Evolutionary conservation across 2,329 filamentous ascomycete species (phyloP).

Genomic region (Aaosphaeria arxii): DNA sequence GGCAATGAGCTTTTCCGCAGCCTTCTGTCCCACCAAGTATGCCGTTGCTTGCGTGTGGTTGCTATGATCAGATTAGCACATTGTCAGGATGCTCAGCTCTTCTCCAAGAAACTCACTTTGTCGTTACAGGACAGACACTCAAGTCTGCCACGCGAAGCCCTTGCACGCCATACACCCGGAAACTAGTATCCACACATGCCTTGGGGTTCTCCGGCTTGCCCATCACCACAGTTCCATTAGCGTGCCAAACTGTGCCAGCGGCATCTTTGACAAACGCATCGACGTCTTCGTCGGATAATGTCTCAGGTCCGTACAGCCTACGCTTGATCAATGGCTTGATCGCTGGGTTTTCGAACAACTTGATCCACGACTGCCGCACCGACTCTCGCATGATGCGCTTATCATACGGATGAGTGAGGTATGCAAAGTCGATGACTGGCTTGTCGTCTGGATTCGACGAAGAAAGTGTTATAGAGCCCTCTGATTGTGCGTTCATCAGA

Average conservation of each 20-base stretch:
- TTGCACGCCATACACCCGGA: conserved; percentile 36
- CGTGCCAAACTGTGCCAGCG: conserved; percentile 35
- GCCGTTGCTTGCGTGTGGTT: conserved; percentile 35
- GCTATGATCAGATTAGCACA: conserved; percentile 41
- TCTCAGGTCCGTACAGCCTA: conserved; percentile 42
- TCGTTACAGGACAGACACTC: conserved; percentile 30
- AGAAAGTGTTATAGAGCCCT: conserved; percentile 52
- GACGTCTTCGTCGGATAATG: conserved; percentile 52
- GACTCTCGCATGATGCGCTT: conserved; percentile 29
- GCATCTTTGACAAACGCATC: conserved; percentile 28
- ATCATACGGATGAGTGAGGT: conserved; percentile 55
- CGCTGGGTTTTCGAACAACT: conserved; percentile 47
- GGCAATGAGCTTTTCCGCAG: conserved; percentile 28
- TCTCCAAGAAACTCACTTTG: conserved; percentile 44
- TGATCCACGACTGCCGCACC: conserved; percentile 39
- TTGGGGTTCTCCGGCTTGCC: conserved; percentile 28
- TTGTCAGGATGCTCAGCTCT: too few relatives aligned
- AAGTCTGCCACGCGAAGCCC: conserved; percentile 40
- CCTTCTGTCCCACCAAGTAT: conserved; percentile 33
- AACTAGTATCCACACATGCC: conserved; percentile 37
- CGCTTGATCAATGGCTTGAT: conserved; percentile 49
- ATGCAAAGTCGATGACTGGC: conserved; percentile 53
- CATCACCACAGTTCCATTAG: conserved; percentile 37
- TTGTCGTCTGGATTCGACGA: conserved; percentile 52
- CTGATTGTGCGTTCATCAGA: conserved; percentile 51